These are phyloP conservation scores for Bonia amplexicaulis DNA, from an alignment of 176 grass and related monocot species.

Conservation along the genomic window DNA sequence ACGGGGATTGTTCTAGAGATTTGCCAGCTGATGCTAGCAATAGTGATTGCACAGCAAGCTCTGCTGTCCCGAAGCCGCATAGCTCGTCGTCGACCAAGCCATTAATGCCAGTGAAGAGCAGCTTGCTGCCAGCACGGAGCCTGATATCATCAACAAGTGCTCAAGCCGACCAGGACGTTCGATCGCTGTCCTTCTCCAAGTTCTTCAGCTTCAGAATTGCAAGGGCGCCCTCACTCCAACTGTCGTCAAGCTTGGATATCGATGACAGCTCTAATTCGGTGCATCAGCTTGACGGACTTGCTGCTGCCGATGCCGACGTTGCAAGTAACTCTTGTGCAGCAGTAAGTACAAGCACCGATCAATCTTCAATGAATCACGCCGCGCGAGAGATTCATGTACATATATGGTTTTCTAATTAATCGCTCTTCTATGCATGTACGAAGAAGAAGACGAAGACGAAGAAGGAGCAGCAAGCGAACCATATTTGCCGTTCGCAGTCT, in stretches of 20 bases:
- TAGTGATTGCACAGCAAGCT: background rate
- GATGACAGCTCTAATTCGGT: background rate
- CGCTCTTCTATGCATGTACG: background rate
- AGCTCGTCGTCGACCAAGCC: background rate
- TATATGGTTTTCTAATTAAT: background rate
- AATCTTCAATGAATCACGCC: too few species aligned
- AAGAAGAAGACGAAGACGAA: background rate
- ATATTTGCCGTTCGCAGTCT: constrained; percentile 36
- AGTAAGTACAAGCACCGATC: background rate
- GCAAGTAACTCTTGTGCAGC: background rate
- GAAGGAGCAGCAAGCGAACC: background rate
- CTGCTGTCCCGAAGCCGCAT: too few species aligned
- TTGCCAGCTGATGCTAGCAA: background rate
- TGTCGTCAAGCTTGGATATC: background rate
- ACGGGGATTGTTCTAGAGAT: constrained; percentile 23
- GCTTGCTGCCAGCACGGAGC: constrained; percentile 45
- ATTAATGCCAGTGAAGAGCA: constrained; percentile 18
- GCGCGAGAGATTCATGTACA: background rate
- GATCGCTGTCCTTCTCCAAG: constrained; percentile 51
- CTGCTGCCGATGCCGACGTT: background rate
- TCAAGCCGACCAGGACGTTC: background rate
- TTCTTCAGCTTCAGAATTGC: constrained; percentile 34
- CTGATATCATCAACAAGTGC: constrained; percentile 24
- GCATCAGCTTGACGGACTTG: background rate
- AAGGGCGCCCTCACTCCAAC: background rate